Base-by-base conservation (phyloP, 2,329 filamentous ascomycete genomes). In the Trichoderma sp. region DNA sequence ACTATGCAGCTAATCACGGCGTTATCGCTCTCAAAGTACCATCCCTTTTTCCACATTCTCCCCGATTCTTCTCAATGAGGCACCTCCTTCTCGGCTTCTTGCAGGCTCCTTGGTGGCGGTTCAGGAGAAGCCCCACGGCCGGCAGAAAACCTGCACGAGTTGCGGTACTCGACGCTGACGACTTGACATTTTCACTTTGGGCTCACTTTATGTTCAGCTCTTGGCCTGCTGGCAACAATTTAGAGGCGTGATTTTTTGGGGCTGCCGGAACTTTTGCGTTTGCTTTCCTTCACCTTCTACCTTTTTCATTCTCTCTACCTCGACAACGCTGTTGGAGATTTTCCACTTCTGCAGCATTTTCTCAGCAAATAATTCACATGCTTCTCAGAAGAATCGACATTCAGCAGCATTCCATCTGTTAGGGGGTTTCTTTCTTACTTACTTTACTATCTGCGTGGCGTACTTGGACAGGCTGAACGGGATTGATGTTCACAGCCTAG, bases 61-160 rank as follows among this genome's bases (percentile, higher is more conserved):
- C 7, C 4, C 3, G 0, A 28, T 34, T 26, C 28, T 70, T 70
- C 39, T 53, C 30, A 26, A 70, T 70, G 67, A 24, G 51, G 21
- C 24, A 12, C 39, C 11, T 30, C 30, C 30, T 32, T 32, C 68
- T 71, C 68, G 47, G 32, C 47, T 64, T 43, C 32, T 28, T n/a
- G 47, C 47, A 64, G 60, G 6, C 34, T 32, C 11, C 15, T 39
- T 57, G 60, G 51, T 24, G 39, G 61, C 56, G 51, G 60, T 64
- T 71, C n/a, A 64, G 47, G 60, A 64, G 68, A 64, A 70, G 47
- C 43, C 15, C 30, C 30, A 15, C 30, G 14, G 51, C 24, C 47
- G 30, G 18, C 21, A 58, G 65, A 71, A 71, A 71, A 39, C 18
- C 24, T 64, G 21, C 18, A 43, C 30, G 60, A 58, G 68, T 56